phyloP scores from a whole-genome alignment of 2,329 filamentous ascomycete genomes.

The Exophiala aquamarina region DNA sequence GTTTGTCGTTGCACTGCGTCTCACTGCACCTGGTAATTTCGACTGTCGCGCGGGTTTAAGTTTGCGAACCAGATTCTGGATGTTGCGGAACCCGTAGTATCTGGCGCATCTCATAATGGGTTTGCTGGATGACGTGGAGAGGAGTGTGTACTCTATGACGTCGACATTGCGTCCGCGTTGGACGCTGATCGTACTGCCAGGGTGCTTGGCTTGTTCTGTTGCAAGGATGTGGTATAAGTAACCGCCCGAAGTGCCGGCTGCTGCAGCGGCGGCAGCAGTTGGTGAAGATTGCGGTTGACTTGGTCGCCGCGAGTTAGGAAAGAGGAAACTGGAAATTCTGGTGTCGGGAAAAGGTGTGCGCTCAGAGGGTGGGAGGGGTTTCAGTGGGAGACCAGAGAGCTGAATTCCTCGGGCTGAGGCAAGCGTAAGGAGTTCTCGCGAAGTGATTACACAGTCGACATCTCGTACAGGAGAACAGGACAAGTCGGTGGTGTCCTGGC shows the following conservation, averaged over 20 bases:
- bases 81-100: slow-evolving; percentile 97
- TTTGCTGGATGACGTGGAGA: slow-evolving; percentile 44
- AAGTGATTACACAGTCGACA: slow-evolving; percentile 97
- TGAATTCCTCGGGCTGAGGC: slow-evolving; percentile 76
- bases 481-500: slow-evolving; percentile 36
- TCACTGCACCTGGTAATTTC: slow-evolving; percentile 73
- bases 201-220: slow-evolving; percentile 68
- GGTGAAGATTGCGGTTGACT: no score
- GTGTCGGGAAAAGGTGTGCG: slow-evolving; percentile 70
- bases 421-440: slow-evolving; percentile 88
- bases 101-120: slow-evolving; percentile 76
- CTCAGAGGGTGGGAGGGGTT: slow-evolving; percentile 48
- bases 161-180: slow-evolving; percentile 83
- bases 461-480: slow-evolving; percentile 63
- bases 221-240: slow-evolving; percentile 83
- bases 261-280: slow-evolving; percentile 31
- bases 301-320: slow-evolving; percentile 50
- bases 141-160: slow-evolving; percentile 79
- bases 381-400: slow-evolving; percentile 70
- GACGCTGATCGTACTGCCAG: slow-evolving; percentile 69
- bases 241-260: slow-evolving; percentile 80
- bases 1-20: slow-evolving; percentile 38
- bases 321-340: slow-evolving; percentile 70
- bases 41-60: slow-evolving; percentile 78
- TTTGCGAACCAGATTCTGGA: slow-evolving; percentile 93